Base-by-base conservation (phyloP, 2,329 filamentous ascomycete species). In the Arachnomyces sp. region DNA sequence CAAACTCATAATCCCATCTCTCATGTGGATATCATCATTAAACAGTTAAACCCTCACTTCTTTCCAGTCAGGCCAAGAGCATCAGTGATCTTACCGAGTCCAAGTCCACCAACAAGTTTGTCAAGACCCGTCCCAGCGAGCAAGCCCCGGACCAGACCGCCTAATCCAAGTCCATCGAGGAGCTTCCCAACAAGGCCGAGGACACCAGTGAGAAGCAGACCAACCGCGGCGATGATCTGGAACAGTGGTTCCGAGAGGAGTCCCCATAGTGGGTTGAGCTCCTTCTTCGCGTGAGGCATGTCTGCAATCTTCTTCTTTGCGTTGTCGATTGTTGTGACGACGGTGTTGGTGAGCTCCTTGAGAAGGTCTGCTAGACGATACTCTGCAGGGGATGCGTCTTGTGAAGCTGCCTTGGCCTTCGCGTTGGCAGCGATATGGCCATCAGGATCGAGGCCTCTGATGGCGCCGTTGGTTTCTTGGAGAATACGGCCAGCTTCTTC, bases 281-380 rank as follows among this genome's bases (percentile, higher is more conserved):
- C 82, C 74, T 94, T 90, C 82, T 95, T 93, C 32, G 87, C 89
- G 51, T 93, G 84, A 4, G 89, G 88, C 85, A 95, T 92, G 57
- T 86, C 84, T 56, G 84, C 80, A 45, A 95, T 84, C 71, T 86
- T 85, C 69, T 83, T 85, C 78, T 89, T 92, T 17, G 85, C 84
- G 48, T 83, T 81, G 57, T 95, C 88, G 52, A 95, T 90, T 16
- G 82, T 86, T 54, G 82, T 80, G 34, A 84, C 82, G 15, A 95
- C 84, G 17, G 78, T 82, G 14, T 82, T 82, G 0, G 88, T 90
- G 44, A 95, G 74, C 67, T 79, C 86, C 71, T 94, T 93, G 51
- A 95, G 77, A 7, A 82, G 68, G 43, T 95, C 87, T 3, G 89
- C 88, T 12, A 95, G 78, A 44, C 80, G 80, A 55, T 87, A 83